A percentile compares a stretch with the other conserved stretches of the same genome.
Conservation (phyloP, 495 filamentous ascomycete species). For the Talaromyces wortmannii region DNA sequence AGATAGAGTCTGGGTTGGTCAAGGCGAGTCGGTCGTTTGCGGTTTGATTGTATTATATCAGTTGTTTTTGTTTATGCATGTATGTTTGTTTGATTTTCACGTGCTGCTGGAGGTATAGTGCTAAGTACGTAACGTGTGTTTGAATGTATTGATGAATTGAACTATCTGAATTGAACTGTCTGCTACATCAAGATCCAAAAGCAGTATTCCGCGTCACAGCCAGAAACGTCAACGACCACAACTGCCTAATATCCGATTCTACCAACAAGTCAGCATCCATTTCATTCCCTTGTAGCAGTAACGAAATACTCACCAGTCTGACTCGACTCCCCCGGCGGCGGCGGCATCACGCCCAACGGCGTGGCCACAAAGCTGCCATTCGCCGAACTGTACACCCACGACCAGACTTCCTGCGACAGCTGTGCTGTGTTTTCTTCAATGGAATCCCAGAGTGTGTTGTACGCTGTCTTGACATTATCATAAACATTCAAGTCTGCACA, state of each 20-base stretch:
- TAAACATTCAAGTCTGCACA: constrained; percentile 40
- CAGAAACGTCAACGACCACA: constrained; percentile 9
- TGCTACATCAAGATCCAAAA: not conserved
- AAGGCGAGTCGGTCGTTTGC: constrained; percentile 61
- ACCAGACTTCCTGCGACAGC: constrained; percentile 57
- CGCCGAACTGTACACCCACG: constrained; percentile 46
- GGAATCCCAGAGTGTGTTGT: constrained; percentile 53
- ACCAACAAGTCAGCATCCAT: not conserved
- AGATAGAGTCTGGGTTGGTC: constrained; percentile 71
- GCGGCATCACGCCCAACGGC: constrained; percentile 44
- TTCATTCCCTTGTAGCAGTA: not conserved
- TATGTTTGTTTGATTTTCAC: not conserved
- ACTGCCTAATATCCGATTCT: constrained; percentile 8
- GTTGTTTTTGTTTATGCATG: not conserved
- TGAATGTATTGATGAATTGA: not conserved
- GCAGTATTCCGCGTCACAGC: constrained; percentile 5
- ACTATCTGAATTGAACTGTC: not conserved
- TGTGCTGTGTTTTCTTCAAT: constrained; percentile 47
- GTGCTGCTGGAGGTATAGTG: not conserved
- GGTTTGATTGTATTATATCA: constrained; percentile 21
- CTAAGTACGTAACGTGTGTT: not conserved
- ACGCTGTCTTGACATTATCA: constrained; percentile 44
- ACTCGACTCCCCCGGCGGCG: constrained; percentile 37
- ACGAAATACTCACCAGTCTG: constrained; percentile 19
- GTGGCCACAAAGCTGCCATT: constrained; percentile 35